Base-by-base conservation (phyloP, 2,329 filamentous ascomycete genomes). In the Saccharata proteae region DNA sequence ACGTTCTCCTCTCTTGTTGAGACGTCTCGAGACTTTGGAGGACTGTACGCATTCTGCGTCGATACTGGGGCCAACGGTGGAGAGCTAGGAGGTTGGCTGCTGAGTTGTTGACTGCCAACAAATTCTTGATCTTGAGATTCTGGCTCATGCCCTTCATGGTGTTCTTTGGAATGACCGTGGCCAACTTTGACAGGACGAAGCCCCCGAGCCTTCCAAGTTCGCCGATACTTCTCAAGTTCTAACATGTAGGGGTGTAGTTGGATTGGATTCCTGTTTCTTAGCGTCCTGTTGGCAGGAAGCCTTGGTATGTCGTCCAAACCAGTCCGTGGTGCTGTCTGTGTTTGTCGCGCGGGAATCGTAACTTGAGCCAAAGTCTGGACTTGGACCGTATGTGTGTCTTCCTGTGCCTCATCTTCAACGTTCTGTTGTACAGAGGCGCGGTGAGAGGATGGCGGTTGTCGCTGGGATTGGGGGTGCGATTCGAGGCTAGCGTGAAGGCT, bases 201-300 rank as follows among this genome's bases (percentile, higher is more conserved):
- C 3, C 63, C 63, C 33, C 58, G 47, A 25, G 56, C 55, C 39
- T 54, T 53, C 17, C 58, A 55, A 29, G 58, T 54, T 36, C 52
- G 52, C 15, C 57, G 51, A 39, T 65, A 64, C 20, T 51, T 44
- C 29, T 61, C 56, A 13, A 52, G 52, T 29, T 66, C 62, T 14
- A 63, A 40, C 14, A 57, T 42, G 37, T 65, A 67, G 3, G 63
- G 63, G 46, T 65, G 59, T 16, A 67, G 40, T 39, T 67, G 63
- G 27, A 63, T 63, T 10, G 61, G 57, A 27, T 62, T 62, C 7
- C 63, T 48, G 26, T 57, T 45, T n/a, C 63, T 51, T 14, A 66
- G 48, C 6, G 47, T 55, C 23, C 61, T 27, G 15, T 26, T 17
- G n/a, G n/a, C n/a, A n/a, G n/a, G n/a, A n/a, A n/a, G n/a, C n/a